A percentile compares a stretch with the other conserved stretches of the same genome.
Evolutionary conservation across 1,284 basidiomycete genomes (phyloP).

Genomic region (Cryptococcus sp.): DNA sequence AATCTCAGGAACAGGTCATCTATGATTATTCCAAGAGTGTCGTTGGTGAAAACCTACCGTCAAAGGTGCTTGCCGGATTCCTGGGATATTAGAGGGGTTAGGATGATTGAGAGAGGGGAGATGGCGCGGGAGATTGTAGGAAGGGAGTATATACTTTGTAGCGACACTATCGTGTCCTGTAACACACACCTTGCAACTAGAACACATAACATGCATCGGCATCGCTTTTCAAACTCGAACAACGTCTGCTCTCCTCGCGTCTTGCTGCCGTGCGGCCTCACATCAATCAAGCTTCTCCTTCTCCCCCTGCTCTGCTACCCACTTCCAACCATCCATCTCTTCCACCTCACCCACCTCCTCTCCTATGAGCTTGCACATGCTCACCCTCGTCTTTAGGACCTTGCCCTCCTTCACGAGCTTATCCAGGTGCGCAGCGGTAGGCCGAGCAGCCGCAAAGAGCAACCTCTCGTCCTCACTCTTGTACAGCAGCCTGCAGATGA

Average conservation of each 20-base stretch:
- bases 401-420: constrained; percentile 59
- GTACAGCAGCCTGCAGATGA: constrained; percentile 38
- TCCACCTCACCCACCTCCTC: constrained; percentile 19
- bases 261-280: background rate
- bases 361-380: constrained; percentile 18
- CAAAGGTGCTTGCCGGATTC: background rate
- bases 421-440: constrained; percentile 29
- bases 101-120: background rate
- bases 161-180: no score
- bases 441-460: constrained; percentile 31
- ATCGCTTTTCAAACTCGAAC: background rate
- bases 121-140: no score
- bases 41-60: background rate
- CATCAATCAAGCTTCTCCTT: background rate
- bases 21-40: background rate
- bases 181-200: no score
- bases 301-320: constrained; percentile 11
- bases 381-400: constrained; percentile 48
- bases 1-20: no score
- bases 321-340: constrained; percentile 23
- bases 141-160: background rate
- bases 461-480: constrained; percentile 33
- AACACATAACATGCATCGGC: background rate
- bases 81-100: background rate
- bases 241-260: background rate